Conservation (phyloP, 257 asterid genomes). For the Voacanga thouarsii region DNA sequence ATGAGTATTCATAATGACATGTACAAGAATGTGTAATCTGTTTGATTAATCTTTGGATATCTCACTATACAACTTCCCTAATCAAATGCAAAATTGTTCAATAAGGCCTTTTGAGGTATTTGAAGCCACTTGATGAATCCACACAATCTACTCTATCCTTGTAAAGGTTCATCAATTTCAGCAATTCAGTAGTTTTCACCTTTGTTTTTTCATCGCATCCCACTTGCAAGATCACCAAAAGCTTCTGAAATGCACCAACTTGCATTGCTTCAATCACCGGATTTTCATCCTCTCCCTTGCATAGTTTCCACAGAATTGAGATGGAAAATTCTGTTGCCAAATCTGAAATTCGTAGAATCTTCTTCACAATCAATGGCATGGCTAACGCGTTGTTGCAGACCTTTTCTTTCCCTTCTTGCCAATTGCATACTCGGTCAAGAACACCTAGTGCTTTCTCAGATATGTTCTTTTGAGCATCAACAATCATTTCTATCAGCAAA, state of each 20-base stretch:
- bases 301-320: conserved; percentile 60
- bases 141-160: conserved; percentile 56
- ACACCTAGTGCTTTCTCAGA: conserved; percentile 57
- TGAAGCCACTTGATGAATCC: conserved; percentile 64
- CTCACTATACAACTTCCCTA: conserved; percentile 1
- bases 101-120: conserved; percentile 45
- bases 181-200: conserved; percentile 61
- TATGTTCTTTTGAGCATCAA: conserved; percentile 51
- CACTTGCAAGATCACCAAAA: conserved; percentile 69
- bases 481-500: conserved; percentile 57
- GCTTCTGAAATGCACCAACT: conserved; percentile 75
- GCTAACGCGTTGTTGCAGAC: conserved; percentile 45
- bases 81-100: conserved; percentile 24
- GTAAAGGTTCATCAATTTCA: conserved; percentile 63
- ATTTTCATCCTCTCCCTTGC: conserved; percentile 33
- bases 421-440: conserved; percentile 43
- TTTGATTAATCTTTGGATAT: background rate
- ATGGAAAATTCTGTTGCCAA: conserved; percentile 46
- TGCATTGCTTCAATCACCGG: conserved; percentile 56
- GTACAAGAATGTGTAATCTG: background rate
- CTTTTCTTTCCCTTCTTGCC: conserved; percentile 45
- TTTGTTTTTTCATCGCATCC: conserved; percentile 57
- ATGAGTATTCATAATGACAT: background rate
- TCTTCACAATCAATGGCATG: conserved; percentile 63
- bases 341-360: conserved; percentile 64